Percentiles rank a stretch among this genome's conserved stretches.
Evolutionary conservation across 1,284 basidiomycete genomes (phyloP).

Genomic region (Microbotryomycetes sp.): DNA sequence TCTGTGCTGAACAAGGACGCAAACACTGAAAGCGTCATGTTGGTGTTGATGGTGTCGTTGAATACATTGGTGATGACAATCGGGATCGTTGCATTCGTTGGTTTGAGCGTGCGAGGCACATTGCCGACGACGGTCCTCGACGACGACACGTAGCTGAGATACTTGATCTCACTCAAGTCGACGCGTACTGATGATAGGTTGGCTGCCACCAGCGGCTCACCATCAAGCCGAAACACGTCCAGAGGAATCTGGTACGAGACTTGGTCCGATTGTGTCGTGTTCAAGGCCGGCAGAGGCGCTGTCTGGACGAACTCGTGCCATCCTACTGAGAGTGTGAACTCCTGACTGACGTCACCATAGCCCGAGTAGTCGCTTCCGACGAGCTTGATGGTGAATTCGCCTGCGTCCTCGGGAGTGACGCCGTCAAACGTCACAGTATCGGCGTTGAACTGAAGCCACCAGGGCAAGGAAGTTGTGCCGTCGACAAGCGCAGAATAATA

Average conservation of each 20-base stretch:
- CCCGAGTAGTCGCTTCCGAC: constrained; percentile 34
- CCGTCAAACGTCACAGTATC: constrained; percentile 69
- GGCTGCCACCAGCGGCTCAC: constrained; percentile 42
- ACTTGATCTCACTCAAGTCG: constrained; percentile 49
- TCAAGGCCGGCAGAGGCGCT: constrained; percentile 55
- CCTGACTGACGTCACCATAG: constrained; percentile 33
- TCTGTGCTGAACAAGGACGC: constrained; percentile 58
- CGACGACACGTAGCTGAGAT: constrained; percentile 59
- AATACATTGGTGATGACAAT: constrained; percentile 58
- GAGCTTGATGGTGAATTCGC: constrained; percentile 28
- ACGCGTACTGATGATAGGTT: constrained; percentile 38
- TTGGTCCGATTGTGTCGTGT: constrained; percentile 49
- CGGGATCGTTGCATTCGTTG: constrained; percentile 50
- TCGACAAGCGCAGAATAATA: constrained; percentile 61
- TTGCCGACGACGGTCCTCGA: constrained; percentile 58
- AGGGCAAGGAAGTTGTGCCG: constrained; percentile 63
- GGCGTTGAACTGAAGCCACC: constrained; percentile 68
- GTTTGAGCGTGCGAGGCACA: constrained; percentile 47
- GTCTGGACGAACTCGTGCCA: constrained; percentile 57
- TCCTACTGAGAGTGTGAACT: constrained; percentile 43
- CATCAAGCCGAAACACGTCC: constrained; percentile 57
- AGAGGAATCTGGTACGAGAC: constrained; percentile 41
- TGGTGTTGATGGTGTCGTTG: constrained; percentile 54
- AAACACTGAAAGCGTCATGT: constrained; percentile 57
- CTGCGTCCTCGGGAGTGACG: constrained; percentile 52